Percentiles rank a stretch among this genome's conserved stretches.
Evolutionary conservation across 2,329 filamentous ascomycete species (phyloP).

Genomic region (Stemphylium beticola): DNA sequence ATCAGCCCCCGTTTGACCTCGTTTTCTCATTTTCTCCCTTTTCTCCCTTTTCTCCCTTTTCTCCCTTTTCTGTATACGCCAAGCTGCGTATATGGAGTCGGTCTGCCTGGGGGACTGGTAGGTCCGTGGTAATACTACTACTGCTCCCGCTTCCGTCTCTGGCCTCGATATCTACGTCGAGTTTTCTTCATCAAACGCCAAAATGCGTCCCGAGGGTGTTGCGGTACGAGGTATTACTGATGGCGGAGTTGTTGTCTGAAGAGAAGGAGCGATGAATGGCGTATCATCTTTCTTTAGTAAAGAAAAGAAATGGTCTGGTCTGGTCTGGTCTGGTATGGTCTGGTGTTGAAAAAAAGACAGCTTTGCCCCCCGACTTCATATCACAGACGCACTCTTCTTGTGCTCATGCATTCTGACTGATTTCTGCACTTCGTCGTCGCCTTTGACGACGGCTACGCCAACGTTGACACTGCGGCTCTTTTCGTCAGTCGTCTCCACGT

Average conservation of each 20-base stretch:
- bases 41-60: too few species aligned
- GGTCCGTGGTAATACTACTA: too few species aligned
- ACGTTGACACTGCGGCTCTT: conserved; percentile 8
- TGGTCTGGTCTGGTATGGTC: too few species aligned
- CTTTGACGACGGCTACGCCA: conserved; percentile 8
- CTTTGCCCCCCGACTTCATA: background rate
- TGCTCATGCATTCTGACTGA: conserved; percentile 1
- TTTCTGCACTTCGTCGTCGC: conserved; percentile 3
- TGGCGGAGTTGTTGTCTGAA: too few species aligned
- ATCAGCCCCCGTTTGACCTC: too few species aligned
- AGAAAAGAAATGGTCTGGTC: background rate
- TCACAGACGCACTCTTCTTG: conserved; percentile 9
- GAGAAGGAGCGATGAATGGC: too few species aligned
- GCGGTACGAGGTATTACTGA: too few species aligned
- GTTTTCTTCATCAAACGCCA: background rate
- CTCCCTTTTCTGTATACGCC: background rate
- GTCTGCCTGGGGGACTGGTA: too few species aligned
- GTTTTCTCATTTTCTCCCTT: too few species aligned
- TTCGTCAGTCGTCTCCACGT: background rate
- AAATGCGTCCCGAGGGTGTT: background rate
- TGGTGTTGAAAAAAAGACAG: background rate
- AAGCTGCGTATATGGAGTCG: background rate
- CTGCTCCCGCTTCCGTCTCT: background rate
- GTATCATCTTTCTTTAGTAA: too few species aligned
- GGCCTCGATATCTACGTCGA: too few species aligned